phyloP scores from a whole-genome alignment of 306 rosid genomes.

The apple (Malus domestica) region DNA sequence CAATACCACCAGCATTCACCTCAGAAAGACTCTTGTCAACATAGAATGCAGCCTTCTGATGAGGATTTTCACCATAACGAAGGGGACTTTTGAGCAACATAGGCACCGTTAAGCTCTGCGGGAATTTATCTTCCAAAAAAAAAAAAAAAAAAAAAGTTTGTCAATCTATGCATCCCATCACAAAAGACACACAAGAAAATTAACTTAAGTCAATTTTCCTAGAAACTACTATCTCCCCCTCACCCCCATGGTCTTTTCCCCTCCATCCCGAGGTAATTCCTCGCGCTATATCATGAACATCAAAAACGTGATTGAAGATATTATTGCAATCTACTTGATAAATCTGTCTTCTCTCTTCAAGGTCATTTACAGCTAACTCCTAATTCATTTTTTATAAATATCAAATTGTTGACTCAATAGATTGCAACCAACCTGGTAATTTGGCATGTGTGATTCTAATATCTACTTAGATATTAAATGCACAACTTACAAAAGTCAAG shows the following conservation, averaged over 20 bases:
- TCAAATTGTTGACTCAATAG: neutral
- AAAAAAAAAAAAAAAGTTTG: neutral
- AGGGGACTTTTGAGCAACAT: constrained; percentile 57
- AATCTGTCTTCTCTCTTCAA: neutral
- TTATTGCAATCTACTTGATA: neutral
- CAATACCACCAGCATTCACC: constrained; percentile 83
- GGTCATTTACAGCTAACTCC: neutral
- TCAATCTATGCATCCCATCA: constrained; percentile 8
- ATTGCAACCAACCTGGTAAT: neutral
- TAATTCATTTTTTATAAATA: no score
- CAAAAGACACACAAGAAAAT: neutral
- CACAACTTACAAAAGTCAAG: neutral
- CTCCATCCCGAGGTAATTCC: neutral
- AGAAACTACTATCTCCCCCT: neutral
- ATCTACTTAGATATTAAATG: neutral
- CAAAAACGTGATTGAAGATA: no score
- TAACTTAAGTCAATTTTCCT: neutral
- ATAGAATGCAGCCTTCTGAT: constrained; percentile 81
- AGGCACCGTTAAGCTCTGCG: constrained; percentile 72
- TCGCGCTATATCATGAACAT: no score
- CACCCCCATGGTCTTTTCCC: no score
- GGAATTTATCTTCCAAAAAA: constrained; percentile 59
- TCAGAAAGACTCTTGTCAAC: constrained; percentile 76
- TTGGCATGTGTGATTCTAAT: neutral
- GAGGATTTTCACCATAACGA: constrained; percentile 97